These are phyloP conservation scores for Allantophomopsis cytisporea DNA, from an alignment of 2,329 filamentous ascomycete species.

Conservation along the genomic window DNA sequence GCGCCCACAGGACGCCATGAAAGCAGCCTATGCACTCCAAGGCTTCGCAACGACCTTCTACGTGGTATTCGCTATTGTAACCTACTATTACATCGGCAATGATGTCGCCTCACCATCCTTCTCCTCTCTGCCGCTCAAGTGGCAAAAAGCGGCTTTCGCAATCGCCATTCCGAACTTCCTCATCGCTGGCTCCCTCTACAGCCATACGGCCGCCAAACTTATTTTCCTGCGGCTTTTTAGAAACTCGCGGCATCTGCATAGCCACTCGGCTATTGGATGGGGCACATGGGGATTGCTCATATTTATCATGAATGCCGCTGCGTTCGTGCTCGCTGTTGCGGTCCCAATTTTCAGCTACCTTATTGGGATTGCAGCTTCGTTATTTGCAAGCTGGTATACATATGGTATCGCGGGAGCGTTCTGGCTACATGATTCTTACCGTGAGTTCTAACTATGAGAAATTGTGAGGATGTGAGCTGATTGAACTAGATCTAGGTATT, in stretches of 20 bases:
- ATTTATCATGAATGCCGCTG: slow-evolving; percentile 29
- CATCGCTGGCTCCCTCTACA: slow-evolving; percentile 58
- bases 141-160: slow-evolving; percentile 53
- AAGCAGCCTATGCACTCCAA: slow-evolving; percentile 43
- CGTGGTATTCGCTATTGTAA: slow-evolving; percentile 47
- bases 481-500: slow-evolving; percentile 1
- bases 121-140: slow-evolving; percentile 33
- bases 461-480: background rate
- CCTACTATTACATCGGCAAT: slow-evolving; percentile 52
- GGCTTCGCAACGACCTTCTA: slow-evolving; percentile 45
- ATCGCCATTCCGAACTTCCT: slow-evolving; percentile 57
- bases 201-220: slow-evolving; percentile 51
- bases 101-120: slow-evolving; percentile 51
- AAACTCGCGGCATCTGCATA: slow-evolving; percentile 46
- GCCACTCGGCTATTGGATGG: slow-evolving; percentile 42
- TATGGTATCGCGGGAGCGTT: slow-evolving; percentile 30
- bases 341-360: slow-evolving; percentile 56
- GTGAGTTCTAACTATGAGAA: background rate
- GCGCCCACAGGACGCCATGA: slow-evolving; percentile 39
- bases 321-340: slow-evolving; percentile 52
- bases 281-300: slow-evolving; percentile 34
- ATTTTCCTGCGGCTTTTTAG: slow-evolving; percentile 50
- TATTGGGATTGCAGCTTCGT: slow-evolving; percentile 44
- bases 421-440: slow-evolving; percentile 24
- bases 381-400: slow-evolving; percentile 58